Percentiles rank a stretch among this genome's conserved stretches.
Conservation (phyloP, 768 basidiomycete genomes). For the Cystobasidium tubakii region DNA sequence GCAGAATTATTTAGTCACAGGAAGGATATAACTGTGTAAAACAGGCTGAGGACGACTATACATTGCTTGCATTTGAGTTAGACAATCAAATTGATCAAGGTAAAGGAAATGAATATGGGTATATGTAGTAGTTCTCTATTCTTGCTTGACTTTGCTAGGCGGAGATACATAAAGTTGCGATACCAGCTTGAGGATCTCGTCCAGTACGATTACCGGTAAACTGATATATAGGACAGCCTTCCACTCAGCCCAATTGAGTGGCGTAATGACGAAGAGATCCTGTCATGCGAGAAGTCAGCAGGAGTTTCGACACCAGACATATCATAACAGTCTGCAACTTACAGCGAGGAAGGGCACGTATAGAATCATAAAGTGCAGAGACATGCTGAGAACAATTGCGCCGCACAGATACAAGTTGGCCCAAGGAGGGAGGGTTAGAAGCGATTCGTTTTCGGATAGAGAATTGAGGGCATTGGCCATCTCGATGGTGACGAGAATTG, state of each 20-base stretch:
- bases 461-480: conserved; percentile 95
- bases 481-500: conserved; percentile 89
- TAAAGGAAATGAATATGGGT: neutral
- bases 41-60: neutral
- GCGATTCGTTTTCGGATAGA: conserved; percentile 89
- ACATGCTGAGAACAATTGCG: conserved; percentile 86
- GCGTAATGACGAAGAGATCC: conserved; percentile 83
- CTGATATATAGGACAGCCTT: conserved; percentile 81
- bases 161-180: conserved; percentile 48
- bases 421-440: conserved; percentile 84
- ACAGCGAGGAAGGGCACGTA: conserved; percentile 97
- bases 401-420: conserved; percentile 86
- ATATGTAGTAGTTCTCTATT: neutral
- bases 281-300: conserved; percentile 47
- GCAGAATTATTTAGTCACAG: too few species aligned
- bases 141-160: conserved; percentile 34
- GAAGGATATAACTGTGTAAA: too few species aligned
- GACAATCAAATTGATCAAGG: neutral
- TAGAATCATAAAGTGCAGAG: conserved; percentile 83
- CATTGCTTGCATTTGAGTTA: neutral
- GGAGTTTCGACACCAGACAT: neutral
- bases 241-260: conserved; percentile 93
- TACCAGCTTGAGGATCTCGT: conserved; percentile 77
- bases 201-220: conserved; percentile 78
- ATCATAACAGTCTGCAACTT: conserved; percentile 47